These are phyloP conservation scores for Botrytis porri DNA, from an alignment of 2,329 filamentous ascomycete genomes.

Conservation along the genomic window DNA sequence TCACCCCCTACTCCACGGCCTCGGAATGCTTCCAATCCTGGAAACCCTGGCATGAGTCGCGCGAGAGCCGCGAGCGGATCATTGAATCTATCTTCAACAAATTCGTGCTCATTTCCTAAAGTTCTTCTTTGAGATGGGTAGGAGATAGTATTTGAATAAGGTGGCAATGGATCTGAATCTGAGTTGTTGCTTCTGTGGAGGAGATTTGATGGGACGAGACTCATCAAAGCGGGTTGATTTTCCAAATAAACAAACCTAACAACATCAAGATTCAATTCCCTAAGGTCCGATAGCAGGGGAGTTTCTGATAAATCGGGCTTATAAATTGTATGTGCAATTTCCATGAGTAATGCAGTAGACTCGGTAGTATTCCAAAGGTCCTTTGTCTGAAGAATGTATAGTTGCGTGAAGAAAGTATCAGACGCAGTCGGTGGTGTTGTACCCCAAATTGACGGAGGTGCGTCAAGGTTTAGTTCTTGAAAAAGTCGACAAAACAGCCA, in stretches of 20 bases:
- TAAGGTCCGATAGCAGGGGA: slow-evolving; percentile 24
- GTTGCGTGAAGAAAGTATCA: slow-evolving; percentile 57
- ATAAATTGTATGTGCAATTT: slow-evolving; percentile 52
- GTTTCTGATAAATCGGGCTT: slow-evolving; percentile 27
- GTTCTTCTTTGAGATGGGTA: slow-evolving; percentile 30
- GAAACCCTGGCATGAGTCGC: slow-evolving; percentile 27
- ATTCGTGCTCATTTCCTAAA: slow-evolving; percentile 18
- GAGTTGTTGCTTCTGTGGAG: slow-evolving; percentile 38
- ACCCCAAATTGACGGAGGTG: slow-evolving; percentile 82
- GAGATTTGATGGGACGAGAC: slow-evolving; percentile 32
- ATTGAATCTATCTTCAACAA: slow-evolving; percentile 23
- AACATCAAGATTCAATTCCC: slow-evolving; percentile 35
- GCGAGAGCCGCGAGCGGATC: slow-evolving; percentile 34
- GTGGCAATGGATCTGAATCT: slow-evolving; percentile 38
- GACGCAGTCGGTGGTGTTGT: slow-evolving; percentile 54
- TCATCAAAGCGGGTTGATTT: slow-evolving; percentile 37
- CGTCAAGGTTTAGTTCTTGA: slow-evolving; percentile 73
- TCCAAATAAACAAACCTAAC: slow-evolving; percentile 38
- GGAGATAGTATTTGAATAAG: slow-evolving; percentile 35
- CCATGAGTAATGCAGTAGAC: slow-evolving; percentile 58
- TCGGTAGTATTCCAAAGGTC: slow-evolving; percentile 73
- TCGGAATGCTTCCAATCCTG: slow-evolving; percentile 13
- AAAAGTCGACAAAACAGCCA: slow-evolving; percentile 84
- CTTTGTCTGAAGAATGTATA: slow-evolving; percentile 65
- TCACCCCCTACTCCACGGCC: slow-evolving; percentile 7